Evolutionary conservation across 257 asterid genomes (phyloP).

Genomic region (Gardenia jasminoides): DNA sequence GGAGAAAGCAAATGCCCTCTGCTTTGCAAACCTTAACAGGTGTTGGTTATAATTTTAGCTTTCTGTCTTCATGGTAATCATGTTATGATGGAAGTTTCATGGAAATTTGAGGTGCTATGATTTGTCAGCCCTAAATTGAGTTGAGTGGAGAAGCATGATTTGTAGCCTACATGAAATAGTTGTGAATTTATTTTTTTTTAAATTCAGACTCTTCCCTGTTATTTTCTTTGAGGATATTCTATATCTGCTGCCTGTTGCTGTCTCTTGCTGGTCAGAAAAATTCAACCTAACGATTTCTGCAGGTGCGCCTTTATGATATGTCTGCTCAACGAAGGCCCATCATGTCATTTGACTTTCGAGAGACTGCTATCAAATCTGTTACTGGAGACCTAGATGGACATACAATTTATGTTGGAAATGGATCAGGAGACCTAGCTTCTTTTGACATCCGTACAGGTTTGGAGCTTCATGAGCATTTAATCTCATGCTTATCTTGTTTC

Average conservation of each 20-base stretch:
- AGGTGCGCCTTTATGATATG: slow-evolving; percentile 90
- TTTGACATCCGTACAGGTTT: slow-evolving; percentile 86
- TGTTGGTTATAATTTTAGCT: background rate
- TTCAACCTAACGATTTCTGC: slow-evolving; percentile 21
- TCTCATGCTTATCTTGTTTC: background rate
- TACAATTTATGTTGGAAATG: slow-evolving; percentile 76
- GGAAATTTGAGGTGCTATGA: background rate
- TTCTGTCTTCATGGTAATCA: background rate
- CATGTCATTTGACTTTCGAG: slow-evolving; percentile 76
- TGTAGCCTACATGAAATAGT: background rate
- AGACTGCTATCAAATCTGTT: slow-evolving; percentile 79
- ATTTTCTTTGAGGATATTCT: background rate
- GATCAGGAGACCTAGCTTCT: slow-evolving; percentile 95
- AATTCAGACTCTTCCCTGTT: no score
- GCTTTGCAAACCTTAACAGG: background rate
- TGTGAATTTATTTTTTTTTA: background rate
- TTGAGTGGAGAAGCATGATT: background rate
- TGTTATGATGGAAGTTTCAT: background rate
- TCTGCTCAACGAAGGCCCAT: slow-evolving; percentile 95
- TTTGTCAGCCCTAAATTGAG: background rate
- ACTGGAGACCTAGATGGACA: slow-evolving; percentile 76
- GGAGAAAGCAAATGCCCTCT: background rate
- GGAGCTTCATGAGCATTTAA: background rate
- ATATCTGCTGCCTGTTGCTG: background rate
- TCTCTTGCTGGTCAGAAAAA: slow-evolving; percentile 6